phyloP scores from a whole-genome alignment of 2,329 filamentous ascomycete species.

The Hymenotorrendiella dingleyae region DNA sequence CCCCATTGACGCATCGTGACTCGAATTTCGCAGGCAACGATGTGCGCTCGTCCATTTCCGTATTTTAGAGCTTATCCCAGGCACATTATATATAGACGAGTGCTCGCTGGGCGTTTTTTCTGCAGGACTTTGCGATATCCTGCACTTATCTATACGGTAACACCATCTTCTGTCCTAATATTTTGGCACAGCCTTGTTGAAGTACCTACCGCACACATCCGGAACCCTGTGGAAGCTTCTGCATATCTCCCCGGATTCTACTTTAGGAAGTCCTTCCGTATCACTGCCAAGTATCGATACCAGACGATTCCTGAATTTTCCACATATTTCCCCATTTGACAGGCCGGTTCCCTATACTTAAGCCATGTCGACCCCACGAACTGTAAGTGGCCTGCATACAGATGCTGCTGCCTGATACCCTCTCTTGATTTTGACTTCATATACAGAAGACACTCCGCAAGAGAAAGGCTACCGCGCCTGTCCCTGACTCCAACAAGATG shows the following conservation, averaged over 20 bases:
- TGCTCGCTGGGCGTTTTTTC: background rate
- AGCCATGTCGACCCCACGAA: background rate
- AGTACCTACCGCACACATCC: no score
- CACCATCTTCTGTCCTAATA: background rate
- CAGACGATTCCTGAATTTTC: no score
- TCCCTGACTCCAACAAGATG: constrained; percentile 2
- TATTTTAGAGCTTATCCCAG: background rate
- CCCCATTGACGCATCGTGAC: background rate
- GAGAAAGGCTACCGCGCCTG: constrained; percentile 3
- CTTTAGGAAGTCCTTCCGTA: no score
- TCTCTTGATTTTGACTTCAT: background rate
- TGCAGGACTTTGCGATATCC: background rate
- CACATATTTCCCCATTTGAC: no score
- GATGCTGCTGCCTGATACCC: background rate
- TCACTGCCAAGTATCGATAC: no score
- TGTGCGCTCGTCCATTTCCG: background rate
- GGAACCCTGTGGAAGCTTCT: no score
- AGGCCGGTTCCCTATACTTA: no score
- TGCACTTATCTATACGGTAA: background rate
- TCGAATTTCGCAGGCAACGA: background rate
- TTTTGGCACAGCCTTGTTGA: no score
- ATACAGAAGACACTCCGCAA: constrained; percentile 5
- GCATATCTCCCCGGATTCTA: no score
- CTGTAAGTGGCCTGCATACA: background rate
- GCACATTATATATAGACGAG: background rate